Evolutionary conservation across 441 rosid genomes (phyloP).

Genomic region (Viola pubescens): DNA sequence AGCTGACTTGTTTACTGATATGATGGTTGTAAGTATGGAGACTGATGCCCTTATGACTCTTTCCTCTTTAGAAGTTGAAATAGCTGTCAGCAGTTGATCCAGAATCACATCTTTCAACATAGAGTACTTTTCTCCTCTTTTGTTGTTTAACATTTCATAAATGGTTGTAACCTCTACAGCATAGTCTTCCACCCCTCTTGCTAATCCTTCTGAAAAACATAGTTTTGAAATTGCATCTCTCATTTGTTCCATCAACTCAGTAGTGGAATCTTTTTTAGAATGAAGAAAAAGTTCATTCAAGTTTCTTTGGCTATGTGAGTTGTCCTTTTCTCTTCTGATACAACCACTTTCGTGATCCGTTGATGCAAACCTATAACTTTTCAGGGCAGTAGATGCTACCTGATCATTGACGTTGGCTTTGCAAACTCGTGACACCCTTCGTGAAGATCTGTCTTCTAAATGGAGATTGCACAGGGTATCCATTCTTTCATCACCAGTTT

Average conservation of each 20-base stretch:
- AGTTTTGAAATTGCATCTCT: conserved; percentile 52
- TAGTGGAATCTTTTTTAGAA: conserved; percentile 28
- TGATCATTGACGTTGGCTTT: conserved; percentile 33
- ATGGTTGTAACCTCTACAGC: conserved; percentile 55
- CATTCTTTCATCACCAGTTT: conserved; percentile 28
- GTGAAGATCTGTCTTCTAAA: conserved; percentile 22
- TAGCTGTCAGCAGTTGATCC: conserved; percentile 59
- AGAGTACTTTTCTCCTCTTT: conserved; percentile 48
- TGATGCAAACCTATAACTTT: conserved; percentile 10
- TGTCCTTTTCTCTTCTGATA: conserved; percentile 23
- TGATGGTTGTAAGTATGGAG: conserved; percentile 55
- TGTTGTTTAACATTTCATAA: conserved; percentile 53
- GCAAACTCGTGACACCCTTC: conserved; percentile 24
- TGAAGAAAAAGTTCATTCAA: conserved; percentile 17
- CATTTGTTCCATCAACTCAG: conserved; percentile 41
- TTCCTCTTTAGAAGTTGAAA: conserved; percentile 57
- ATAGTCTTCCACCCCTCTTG: conserved; percentile 50
- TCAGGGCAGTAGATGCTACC: conserved; percentile 24
- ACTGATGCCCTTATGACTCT: conserved; percentile 59
- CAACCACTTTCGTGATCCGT: conserved; percentile 16
- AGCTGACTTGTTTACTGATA: conserved; percentile 48
- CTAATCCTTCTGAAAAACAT: conserved; percentile 46
- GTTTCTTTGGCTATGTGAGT: conserved; percentile 15
- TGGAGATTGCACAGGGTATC: conserved; percentile 18
- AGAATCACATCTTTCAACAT: conserved; percentile 65